These are phyloP conservation scores for Ophiostoma tasmaniense DNA, from an alignment of 2,329 filamentous ascomycete genomes.

Conservation along the genomic window DNA sequence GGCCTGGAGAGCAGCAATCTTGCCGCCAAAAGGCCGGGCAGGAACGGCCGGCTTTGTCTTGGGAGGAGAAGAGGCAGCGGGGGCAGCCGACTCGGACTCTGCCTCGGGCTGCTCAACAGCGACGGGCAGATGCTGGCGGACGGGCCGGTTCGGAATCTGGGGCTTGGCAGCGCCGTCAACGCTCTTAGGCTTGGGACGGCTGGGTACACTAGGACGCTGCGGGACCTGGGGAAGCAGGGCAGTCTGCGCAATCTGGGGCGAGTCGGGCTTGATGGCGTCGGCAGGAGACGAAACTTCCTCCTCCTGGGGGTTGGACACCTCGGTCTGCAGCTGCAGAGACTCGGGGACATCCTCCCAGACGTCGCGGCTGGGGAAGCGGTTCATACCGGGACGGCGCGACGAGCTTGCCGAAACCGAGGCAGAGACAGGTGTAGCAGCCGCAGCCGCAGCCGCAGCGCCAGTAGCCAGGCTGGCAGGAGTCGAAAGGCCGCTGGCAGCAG, in stretches of 20 bases:
- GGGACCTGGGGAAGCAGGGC: slow-evolving; percentile 35
- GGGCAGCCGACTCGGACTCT: slow-evolving; percentile 23
- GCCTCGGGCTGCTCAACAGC: slow-evolving; percentile 30
- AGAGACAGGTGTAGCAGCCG: not conserved
- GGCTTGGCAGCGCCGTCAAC: slow-evolving; percentile 28
- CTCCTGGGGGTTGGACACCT: slow-evolving; percentile 50
- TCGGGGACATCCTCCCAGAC: slow-evolving; percentile 93
- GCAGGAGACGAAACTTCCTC: slow-evolving; percentile 38
- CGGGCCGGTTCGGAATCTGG: slow-evolving; percentile 44
- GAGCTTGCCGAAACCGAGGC: not conserved
- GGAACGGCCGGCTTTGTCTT: slow-evolving; percentile 83
- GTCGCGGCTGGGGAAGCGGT: slow-evolving; percentile 79
- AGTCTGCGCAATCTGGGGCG: not conserved
- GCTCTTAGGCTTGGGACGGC: slow-evolving; percentile 40
- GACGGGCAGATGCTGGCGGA: slow-evolving; percentile 45
- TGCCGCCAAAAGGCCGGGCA: slow-evolving; percentile 65
- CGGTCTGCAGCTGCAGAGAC: slow-evolving; percentile 70
- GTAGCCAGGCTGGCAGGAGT: slow-evolving; percentile 17
- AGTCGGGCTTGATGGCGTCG: slow-evolving; percentile 46
- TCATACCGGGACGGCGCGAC: not conserved
- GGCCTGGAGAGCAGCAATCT: slow-evolving; percentile 84
- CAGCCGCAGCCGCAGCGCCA: slow-evolving; percentile 17
- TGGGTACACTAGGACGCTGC: slow-evolving; percentile 41
- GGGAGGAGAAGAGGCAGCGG: slow-evolving; percentile 28
- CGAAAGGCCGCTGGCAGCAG: not conserved